Conservation (phyloP, 768 basidiomycete genomes). For the Podaxis sp. region DNA sequence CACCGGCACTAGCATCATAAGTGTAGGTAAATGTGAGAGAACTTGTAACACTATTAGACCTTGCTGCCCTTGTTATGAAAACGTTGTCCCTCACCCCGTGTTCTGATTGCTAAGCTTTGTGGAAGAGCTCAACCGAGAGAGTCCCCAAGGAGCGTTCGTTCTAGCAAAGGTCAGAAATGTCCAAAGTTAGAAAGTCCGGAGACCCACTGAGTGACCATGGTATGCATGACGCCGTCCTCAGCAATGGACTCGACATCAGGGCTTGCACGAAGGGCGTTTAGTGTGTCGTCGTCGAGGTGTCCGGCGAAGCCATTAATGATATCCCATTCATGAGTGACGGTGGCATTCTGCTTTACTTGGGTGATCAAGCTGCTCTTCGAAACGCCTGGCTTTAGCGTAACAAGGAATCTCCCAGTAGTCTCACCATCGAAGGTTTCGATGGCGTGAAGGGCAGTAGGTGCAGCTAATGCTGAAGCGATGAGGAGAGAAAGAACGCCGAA, state of each 20-base stretch:
- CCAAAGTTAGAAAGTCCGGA: too few species aligned
- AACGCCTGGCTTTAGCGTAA: slow-evolving; percentile 25
- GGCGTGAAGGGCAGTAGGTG: slow-evolving; percentile 17
- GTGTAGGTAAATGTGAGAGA: slow-evolving; percentile 17
- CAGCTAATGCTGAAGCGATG: slow-evolving; percentile 14
- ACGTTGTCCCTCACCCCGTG: not conserved
- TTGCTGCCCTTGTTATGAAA: not conserved
- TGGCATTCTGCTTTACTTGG: slow-evolving; percentile 7
- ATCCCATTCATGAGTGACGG: slow-evolving; percentile 19
- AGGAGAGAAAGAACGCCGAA: slow-evolving; percentile 8
- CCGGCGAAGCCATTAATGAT: slow-evolving; percentile 29
- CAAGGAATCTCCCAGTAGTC: slow-evolving; percentile 25
- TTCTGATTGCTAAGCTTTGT: slow-evolving; percentile 14
- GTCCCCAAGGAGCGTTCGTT: slow-evolving; percentile 23
- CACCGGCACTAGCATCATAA: slow-evolving; percentile 16
- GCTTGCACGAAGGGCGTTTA: slow-evolving; percentile 21
- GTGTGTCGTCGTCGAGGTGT: slow-evolving; percentile 19
- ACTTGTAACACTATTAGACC: not conserved
- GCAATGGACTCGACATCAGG: slow-evolving; percentile 23
- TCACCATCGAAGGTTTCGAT: slow-evolving; percentile 21
- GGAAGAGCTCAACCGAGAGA: slow-evolving; percentile 22
- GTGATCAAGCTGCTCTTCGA: slow-evolving; percentile 16
- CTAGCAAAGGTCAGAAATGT: not conserved
- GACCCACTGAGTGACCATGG: slow-evolving; percentile 19
- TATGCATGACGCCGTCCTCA: slow-evolving; percentile 27